Percentiles rank a stretch among this genome's conserved stretches.
Evolutionary conservation across 2,329 filamentous ascomycete species (phyloP).

Genomic region (Fusarium hainanense): DNA sequence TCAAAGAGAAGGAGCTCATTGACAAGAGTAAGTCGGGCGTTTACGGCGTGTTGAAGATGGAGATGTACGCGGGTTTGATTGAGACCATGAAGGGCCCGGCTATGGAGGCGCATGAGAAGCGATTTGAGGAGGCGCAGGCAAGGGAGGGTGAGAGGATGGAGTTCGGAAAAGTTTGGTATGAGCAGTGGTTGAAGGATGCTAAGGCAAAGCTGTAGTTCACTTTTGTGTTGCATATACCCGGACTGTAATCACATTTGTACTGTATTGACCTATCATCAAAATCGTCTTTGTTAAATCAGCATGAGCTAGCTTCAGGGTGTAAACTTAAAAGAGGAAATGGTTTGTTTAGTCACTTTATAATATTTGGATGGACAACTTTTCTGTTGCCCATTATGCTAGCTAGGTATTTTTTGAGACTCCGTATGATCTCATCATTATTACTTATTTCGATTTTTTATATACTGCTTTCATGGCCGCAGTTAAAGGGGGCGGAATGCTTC

Average conservation of each 20-base stretch:
- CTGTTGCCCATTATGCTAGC: not conserved
- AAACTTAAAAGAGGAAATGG: no score
- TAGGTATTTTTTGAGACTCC: not conserved
- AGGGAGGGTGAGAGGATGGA: constrained; percentile 57
- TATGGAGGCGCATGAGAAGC: constrained; percentile 61
- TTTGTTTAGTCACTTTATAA: no score
- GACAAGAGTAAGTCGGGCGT: constrained; percentile 72
- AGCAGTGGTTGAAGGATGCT: constrained; percentile 59
- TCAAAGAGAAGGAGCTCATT: constrained; percentile 68
- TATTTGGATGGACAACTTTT: not conserved
- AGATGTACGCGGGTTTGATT: constrained; percentile 78
- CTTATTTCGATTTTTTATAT: not conserved
- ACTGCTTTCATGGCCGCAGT: not conserved
- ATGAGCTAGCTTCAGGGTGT: not conserved
- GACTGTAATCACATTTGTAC: not conserved
- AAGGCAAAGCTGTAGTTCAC: constrained; percentile 52
- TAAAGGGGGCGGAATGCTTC: not conserved
- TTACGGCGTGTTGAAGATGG: constrained; percentile 77
- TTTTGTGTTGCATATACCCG: not conserved
- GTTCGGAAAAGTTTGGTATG: constrained; percentile 59
- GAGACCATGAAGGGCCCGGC: constrained; percentile 65
- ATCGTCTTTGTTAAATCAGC: not conserved
- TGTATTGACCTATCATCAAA: not conserved
- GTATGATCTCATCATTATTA: not conserved
- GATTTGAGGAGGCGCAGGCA: constrained; percentile 56